Conservation (phyloP, 805 yeast genomes). For the Candida qinlingensis region DNA sequence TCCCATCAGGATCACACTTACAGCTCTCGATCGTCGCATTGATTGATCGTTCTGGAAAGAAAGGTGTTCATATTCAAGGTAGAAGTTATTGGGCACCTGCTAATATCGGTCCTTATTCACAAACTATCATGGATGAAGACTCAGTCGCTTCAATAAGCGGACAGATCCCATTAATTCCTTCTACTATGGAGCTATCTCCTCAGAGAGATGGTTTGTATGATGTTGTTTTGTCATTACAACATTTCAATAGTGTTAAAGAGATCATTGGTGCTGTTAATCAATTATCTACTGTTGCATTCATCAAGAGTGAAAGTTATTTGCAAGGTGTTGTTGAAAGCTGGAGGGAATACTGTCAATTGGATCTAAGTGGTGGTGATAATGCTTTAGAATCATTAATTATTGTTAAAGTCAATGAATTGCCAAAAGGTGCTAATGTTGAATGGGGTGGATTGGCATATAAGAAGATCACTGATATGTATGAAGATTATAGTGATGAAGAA, state of each 20-base stretch:
- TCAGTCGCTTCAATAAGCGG: slow-evolving; percentile 72
- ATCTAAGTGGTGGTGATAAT: slow-evolving; percentile 23
- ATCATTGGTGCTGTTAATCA: slow-evolving; percentile 44
- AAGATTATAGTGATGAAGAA: slow-evolving; percentile 38
- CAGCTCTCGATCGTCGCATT: slow-evolving; percentile 60
- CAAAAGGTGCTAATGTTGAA: slow-evolving; percentile 61
- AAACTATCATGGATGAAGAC: slow-evolving; percentile 50
- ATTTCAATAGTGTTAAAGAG: slow-evolving; percentile 57
- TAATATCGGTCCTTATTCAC: slow-evolving; percentile 97
- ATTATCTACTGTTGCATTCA: slow-evolving; percentile 49
- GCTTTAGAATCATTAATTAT: slow-evolving; percentile 35
- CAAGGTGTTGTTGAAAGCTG: slow-evolving; percentile 36
- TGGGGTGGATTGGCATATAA: slow-evolving; percentile 65
- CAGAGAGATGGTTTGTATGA: slow-evolving; percentile 27
- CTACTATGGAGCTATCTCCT: slow-evolving; percentile 47
- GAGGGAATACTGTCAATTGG: slow-evolving; percentile 34
- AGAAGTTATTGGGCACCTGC: slow-evolving; percentile 98
- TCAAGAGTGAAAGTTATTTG: slow-evolving; percentile 33
- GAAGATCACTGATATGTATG: slow-evolving; percentile 29
- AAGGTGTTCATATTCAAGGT: slow-evolving; percentile 87
- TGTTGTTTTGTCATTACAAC: slow-evolving; percentile 63
- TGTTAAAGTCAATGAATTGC: slow-evolving; percentile 52
- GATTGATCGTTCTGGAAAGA: slow-evolving; percentile 32
- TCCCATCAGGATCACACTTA: slow-evolving; percentile 34
- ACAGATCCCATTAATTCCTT: slow-evolving; percentile 82